Evolutionary conservation across 2,329 filamentous ascomycete genomes (phyloP).

Genomic region (Fragosphaeria purpurea): DNA sequence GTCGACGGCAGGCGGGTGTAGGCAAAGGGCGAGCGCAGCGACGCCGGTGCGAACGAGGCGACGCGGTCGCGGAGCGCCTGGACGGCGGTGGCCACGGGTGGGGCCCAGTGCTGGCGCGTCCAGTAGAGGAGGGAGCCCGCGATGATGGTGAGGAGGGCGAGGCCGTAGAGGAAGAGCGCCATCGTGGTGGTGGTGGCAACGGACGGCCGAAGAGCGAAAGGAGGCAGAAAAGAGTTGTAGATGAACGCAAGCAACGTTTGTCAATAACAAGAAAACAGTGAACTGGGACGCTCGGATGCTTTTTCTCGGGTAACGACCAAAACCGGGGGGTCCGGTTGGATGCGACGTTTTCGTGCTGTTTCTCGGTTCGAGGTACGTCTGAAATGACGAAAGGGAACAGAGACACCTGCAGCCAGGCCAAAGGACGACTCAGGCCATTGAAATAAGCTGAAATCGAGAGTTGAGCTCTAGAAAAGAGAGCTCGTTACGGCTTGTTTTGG

Average conservation of each 20-base stretch:
- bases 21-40: constrained; percentile 45
- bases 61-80: constrained; percentile 34
- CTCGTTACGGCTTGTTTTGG: too few relatives aligned
- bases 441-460: too few relatives aligned
- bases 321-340: too few relatives aligned
- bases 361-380: too few relatives aligned
- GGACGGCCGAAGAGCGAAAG: too few relatives aligned
- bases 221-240: not conserved
- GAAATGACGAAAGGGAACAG: too few relatives aligned
- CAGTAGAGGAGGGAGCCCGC: constrained; percentile 68
- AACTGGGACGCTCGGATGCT: not conserved
- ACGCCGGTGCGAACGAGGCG: constrained; percentile 21
- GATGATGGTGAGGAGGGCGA: constrained; percentile 62
- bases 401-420: too few relatives aligned
- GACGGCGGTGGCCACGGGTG: constrained; percentile 46
- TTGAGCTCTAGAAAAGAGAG: too few relatives aligned
- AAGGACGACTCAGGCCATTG: too few relatives aligned
- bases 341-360: too few relatives aligned
- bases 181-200: constrained; percentile 35
- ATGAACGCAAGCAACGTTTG: not conserved
- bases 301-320: too few relatives aligned
- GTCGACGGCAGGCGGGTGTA: constrained; percentile 76
- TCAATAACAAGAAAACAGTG: constrained; percentile 1
- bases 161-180: constrained; percentile 70
- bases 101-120: constrained; percentile 69